These are phyloP conservation scores for Fusarium guadeloupense DNA, from an alignment of 2,329 filamentous ascomycete genomes.

Conservation along the genomic window DNA sequence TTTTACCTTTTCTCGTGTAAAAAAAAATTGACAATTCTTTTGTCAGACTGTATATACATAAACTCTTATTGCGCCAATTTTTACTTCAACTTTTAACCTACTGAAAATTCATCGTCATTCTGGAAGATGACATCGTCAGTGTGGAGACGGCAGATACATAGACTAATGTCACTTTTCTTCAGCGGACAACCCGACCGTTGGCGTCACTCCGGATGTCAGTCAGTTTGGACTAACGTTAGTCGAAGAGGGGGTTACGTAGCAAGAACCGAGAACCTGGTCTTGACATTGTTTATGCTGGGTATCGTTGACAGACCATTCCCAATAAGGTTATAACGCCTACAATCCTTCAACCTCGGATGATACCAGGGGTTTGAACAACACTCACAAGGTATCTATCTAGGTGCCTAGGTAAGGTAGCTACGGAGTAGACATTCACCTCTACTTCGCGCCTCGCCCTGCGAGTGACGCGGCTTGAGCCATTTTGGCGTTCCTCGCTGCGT, in stretches of 20 bases:
- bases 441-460: constrained; percentile 66
- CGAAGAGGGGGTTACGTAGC: constrained; percentile 18
- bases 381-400: constrained; percentile 13
- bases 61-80: not conserved
- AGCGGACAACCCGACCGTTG: constrained; percentile 17
- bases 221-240: too few species aligned
- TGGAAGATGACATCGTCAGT: constrained; percentile 17
- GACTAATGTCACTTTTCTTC: constrained; percentile 28
- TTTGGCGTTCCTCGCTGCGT: constrained; percentile 64
- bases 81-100: not conserved
- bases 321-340: constrained; percentile 7
- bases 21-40: not conserved
- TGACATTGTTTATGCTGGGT: constrained; percentile 26
- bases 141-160: constrained; percentile 33
- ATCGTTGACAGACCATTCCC: constrained; percentile 32
- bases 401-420: too few species aligned
- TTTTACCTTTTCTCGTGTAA: not conserved
- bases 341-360: constrained; percentile 2
- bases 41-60: not conserved
- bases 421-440: not conserved
- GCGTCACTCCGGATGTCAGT: constrained; percentile 17
- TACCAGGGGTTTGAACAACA: constrained; percentile 11
- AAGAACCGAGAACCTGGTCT: constrained; percentile 20
- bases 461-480: constrained; percentile 63
- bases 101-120: constrained; percentile 19